Conservation (phyloP, 2,329 filamentous ascomycete genomes). For the Bertia moriformis region DNA sequence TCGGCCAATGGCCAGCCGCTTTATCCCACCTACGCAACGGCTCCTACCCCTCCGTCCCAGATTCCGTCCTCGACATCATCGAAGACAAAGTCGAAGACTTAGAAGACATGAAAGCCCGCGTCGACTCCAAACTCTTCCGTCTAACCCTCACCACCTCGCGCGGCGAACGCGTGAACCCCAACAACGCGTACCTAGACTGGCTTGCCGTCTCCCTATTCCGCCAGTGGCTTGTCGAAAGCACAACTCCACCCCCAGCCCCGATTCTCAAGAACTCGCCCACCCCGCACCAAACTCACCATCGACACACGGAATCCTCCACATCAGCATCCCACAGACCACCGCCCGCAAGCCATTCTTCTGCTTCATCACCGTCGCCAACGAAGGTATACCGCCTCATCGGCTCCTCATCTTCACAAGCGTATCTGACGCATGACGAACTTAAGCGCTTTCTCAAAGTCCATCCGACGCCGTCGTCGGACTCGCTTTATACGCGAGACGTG, state of each 20-base stretch:
- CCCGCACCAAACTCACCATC: conserved; percentile 16
- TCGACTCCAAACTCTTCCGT: conserved; percentile 50
- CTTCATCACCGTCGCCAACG: conserved; percentile 22
- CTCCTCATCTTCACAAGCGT: conserved; percentile 31
- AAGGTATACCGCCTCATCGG: conserved; percentile 45
- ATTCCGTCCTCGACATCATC: conserved; percentile 49
- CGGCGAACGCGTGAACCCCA: conserved; percentile 50
- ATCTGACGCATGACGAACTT: conserved; percentile 49
- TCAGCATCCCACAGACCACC: conserved; percentile 12
- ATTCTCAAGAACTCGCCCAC: conserved; percentile 16
- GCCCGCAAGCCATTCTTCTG: conserved; percentile 9
- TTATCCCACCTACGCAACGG: conserved; percentile 34
- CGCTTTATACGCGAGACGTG: conserved; percentile 46
- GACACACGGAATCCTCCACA: conserved; percentile 2
- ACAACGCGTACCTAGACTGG: conserved; percentile 54
- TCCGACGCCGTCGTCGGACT: conserved; percentile 21
- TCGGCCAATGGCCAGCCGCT: conserved; percentile 54
- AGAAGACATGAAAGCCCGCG: conserved; percentile 43
- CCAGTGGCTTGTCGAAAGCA: conserved; percentile 58
- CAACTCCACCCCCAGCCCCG: conserved; percentile 40
- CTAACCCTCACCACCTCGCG: conserved; percentile 46
- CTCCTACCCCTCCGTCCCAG: conserved; percentile 28
- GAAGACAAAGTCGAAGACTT: conserved; percentile 60
- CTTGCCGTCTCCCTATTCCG: conserved; percentile 51
- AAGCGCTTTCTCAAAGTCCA: conserved; percentile 54